Base-by-base conservation (phyloP, 2,329 filamentous ascomycete species). In the Sphaceloma murrayae region DNA sequence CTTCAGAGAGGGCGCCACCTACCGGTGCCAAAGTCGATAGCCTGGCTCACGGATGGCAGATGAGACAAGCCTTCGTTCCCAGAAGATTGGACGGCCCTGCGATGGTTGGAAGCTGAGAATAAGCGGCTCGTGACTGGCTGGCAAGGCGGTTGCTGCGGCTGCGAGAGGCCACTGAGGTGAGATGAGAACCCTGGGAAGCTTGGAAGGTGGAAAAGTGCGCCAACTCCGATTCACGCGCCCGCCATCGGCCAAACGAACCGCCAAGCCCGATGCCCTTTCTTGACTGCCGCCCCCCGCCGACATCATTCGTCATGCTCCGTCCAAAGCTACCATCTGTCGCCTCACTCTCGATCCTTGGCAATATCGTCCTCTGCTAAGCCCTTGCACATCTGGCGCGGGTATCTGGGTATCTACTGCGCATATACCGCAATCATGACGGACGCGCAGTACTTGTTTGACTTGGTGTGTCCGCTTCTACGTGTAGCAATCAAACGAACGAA, bases 381-480 rank as follows among this genome's bases (percentile, higher is more conserved):
- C n/a, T n/a, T n/a, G n/a, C 24, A 40, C 36, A 16, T 19, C n/a
- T 10, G 14, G 26, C 30, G 13, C 14, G 24, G 11, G 17, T 11
- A 40, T 7, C 11, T 14, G n/a, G n/a, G n/a, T 19, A 40, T 40
- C 36, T 29, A 30, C 10, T 22, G 14, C 5, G 9, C 24, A 3
- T n/a, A 2, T 3, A 18, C 18, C 3, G 7, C 34, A 13, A 51
- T 11, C 38, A 61, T 62, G 59, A 61, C 59, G 2, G 59, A 62
- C 48, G 58, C 59, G 14, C 57, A 61, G 47, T 54, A 58, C 16
- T 49, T 62, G 38, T 58, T 62, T 52, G 55, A 62, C 34, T 34
- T 48, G 33, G 49, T 47, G 30, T 27, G 49, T 31, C 14, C 31
- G 18, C 21, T 17, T 24, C 10, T 3, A 11, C 30, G 9, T 22